Conservation (phyloP, 2,329 filamentous ascomycete genomes). For the Penicillium brevicompactum region DNA sequence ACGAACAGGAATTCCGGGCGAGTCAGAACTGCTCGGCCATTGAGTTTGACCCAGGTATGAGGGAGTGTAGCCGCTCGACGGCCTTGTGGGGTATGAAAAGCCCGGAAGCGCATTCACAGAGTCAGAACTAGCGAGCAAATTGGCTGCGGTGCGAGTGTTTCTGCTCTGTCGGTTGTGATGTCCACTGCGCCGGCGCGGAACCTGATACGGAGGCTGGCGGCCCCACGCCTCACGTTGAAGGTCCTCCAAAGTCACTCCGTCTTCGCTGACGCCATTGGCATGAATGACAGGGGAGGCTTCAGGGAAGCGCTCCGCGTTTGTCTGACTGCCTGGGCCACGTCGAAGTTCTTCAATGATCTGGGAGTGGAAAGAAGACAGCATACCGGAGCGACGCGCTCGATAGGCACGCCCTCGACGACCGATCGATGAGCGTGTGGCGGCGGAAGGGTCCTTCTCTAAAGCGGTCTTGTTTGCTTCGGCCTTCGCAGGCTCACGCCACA, state of each 20-base stretch:
- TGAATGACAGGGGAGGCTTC: constrained; percentile 28
- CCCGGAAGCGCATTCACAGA: constrained; percentile 4
- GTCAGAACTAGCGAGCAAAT: constrained; percentile 27
- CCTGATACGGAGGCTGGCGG: constrained; percentile 9
- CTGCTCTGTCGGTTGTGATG: constrained; percentile 4
- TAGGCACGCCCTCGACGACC: constrained; percentile 50
- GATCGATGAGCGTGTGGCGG: constrained; percentile 59
- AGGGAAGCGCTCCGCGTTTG: constrained; percentile 14
- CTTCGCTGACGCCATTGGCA: constrained; percentile 29
- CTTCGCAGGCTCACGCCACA: constrained; percentile 58
- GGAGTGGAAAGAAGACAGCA: constrained; percentile 32
- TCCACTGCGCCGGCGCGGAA: constrained; percentile 6
- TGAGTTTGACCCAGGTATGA: not conserved
- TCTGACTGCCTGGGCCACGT: constrained; percentile 14
- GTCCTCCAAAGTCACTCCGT: constrained; percentile 33
- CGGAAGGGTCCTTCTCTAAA: constrained; percentile 56
- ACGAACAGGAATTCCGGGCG: constrained; percentile 21
- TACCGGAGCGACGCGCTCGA: constrained; percentile 30
- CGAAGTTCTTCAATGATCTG: constrained; percentile 35
- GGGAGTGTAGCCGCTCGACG: not conserved
- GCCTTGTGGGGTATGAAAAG: constrained; percentile 10
- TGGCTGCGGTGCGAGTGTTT: constrained; percentile 31
- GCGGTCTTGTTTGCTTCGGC: constrained; percentile 44
- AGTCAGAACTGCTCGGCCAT: constrained; percentile 7
- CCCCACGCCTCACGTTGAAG: constrained; percentile 33